Percentiles rank a stretch among this genome's conserved stretches.
Evolutionary conservation across 2,329 filamentous ascomycete genomes (phyloP).

Genomic region (Fusarium marasasianum): DNA sequence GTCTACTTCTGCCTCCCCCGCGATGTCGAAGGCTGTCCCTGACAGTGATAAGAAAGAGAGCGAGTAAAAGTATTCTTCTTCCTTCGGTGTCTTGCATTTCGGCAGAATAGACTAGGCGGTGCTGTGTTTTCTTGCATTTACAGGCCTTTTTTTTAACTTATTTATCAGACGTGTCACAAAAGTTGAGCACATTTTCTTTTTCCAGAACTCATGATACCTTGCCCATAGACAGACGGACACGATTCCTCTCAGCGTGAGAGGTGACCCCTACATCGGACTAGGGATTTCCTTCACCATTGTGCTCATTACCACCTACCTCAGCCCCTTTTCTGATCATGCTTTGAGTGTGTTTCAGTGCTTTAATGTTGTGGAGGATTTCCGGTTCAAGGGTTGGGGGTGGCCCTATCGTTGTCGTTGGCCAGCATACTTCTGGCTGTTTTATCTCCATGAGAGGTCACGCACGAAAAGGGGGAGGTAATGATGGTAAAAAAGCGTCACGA

Average conservation of each 20-base stretch:
- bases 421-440: conserved; percentile 35
- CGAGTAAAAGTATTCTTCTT: conserved; percentile 50
- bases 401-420: conserved; percentile 23
- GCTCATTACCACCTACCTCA: conserved; percentile 42
- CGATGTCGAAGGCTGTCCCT: conserved; percentile 69
- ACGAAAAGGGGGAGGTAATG: conserved; percentile 22
- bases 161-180: conserved; percentile 56
- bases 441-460: conserved; percentile 19
- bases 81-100: conserved; percentile 57
- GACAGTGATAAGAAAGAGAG: conserved; percentile 65
- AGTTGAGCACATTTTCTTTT: conserved; percentile 53
- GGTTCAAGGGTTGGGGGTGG: conserved; percentile 31
- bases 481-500: conserved; percentile 26
- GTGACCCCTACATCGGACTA: conserved; percentile 42
- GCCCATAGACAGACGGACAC: conserved; percentile 55
- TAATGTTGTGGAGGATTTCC: conserved; percentile 44
- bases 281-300: conserved; percentile 45
- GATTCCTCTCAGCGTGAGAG: conserved; percentile 47
- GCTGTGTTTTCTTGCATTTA: conserved; percentile 59
- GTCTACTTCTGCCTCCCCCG: conserved; percentile 72
- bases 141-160: conserved; percentile 48
- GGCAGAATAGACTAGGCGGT: conserved; percentile 62
- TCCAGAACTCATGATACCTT: conserved; percentile 61
- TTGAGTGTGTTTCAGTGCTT: conserved; percentile 43
- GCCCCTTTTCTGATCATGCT: conserved; percentile 37